Conservation (phyloP, 352 stramenopile species). For the Phytophthora uliginosa region DNA sequence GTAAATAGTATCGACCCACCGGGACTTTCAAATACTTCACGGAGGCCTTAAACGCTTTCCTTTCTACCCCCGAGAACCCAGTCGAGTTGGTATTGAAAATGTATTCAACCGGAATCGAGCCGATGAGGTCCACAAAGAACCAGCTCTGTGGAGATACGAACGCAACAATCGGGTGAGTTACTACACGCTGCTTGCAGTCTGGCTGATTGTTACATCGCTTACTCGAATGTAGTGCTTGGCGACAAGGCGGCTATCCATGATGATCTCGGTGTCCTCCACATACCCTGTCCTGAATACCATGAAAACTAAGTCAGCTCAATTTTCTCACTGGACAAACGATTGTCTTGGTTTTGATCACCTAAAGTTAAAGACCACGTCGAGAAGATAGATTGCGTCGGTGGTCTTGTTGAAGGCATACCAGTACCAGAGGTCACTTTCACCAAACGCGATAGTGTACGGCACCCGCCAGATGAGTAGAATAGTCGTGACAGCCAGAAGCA, state of each 20-base stretch:
- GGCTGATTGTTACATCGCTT: constrained; percentile 1
- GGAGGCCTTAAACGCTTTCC: constrained; percentile 71
- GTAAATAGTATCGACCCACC: constrained; percentile 29
- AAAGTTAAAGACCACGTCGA: constrained; percentile 68
- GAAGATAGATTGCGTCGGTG: constrained; percentile 60
- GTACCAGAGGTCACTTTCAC: constrained; percentile 48
- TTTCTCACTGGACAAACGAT: neutral
- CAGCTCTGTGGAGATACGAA: constrained; percentile 41
- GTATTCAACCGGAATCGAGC: constrained; percentile 64
- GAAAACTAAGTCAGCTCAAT: neutral
- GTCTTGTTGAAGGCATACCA: constrained; percentile 65
- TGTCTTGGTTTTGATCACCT: constrained; percentile 32
- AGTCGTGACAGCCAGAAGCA: constrained; percentile 60
- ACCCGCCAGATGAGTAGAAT: constrained; percentile 71
- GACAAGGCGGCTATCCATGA: constrained; percentile 64
- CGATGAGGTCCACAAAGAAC: constrained; percentile 65
- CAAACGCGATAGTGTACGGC: constrained; percentile 66
- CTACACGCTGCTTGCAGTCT: neutral
- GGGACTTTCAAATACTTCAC: constrained; percentile 75
- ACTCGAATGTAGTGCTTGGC: constrained; percentile 60
- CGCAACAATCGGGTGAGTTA: neutral
- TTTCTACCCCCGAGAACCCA: constrained; percentile 58
- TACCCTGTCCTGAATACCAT: constrained; percentile 58
- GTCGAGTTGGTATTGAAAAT: constrained; percentile 41
- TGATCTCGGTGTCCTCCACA: constrained; percentile 57